Evolutionary conservation across 78 protist genomes (phyloP).

Genomic region (Pelomyxa schiedti): DNA sequence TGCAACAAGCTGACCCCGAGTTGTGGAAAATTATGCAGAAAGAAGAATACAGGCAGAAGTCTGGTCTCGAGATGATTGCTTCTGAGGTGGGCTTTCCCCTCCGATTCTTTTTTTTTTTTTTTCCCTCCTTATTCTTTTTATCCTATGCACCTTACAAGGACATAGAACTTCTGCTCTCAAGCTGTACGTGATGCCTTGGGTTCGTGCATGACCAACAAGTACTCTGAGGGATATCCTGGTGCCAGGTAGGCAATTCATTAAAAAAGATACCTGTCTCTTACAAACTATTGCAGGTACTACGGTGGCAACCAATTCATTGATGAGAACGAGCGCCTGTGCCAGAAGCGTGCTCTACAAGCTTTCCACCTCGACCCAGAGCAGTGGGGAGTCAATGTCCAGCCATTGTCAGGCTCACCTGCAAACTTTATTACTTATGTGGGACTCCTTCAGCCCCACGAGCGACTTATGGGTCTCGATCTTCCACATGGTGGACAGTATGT

Average conservation of each 20-base stretch:
- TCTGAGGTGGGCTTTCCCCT: conserved; percentile 63
- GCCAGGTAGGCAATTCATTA: too few relatives aligned
- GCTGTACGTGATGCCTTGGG: conserved; percentile 97
- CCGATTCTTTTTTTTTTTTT: too few relatives aligned
- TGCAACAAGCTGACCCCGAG: conserved; percentile 77
- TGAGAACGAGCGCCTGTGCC: conserved; percentile 78
- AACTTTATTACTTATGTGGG: conserved; percentile 91
- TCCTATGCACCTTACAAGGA: not conserved
- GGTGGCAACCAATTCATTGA: conserved; percentile 97
- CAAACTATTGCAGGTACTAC: conserved; percentile 58
- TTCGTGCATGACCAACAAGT: conserved; percentile 95
- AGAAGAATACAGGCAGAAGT: conserved; percentile 92
- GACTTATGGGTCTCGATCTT: conserved; percentile 97
- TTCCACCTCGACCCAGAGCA: conserved; percentile 71
- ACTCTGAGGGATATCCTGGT: conserved; percentile 98
- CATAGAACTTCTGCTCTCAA: conserved; percentile 88
- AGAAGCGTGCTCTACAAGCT: conserved; percentile 84
- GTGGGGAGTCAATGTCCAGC: conserved; percentile 99
- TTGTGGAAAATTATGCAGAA: conserved; percentile 62
- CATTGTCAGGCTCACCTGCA: conserved; percentile 85
- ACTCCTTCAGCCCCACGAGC: conserved; percentile 91
- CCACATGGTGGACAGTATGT: conserved; percentile 95
- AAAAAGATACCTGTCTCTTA: too few relatives aligned
- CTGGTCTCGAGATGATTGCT: conserved; percentile 94
- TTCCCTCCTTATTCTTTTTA: not conserved